These are phyloP conservation scores for Cladorrhinum samala DNA, from an alignment of 495 filamentous ascomycete species.

Conservation along the genomic window DNA sequence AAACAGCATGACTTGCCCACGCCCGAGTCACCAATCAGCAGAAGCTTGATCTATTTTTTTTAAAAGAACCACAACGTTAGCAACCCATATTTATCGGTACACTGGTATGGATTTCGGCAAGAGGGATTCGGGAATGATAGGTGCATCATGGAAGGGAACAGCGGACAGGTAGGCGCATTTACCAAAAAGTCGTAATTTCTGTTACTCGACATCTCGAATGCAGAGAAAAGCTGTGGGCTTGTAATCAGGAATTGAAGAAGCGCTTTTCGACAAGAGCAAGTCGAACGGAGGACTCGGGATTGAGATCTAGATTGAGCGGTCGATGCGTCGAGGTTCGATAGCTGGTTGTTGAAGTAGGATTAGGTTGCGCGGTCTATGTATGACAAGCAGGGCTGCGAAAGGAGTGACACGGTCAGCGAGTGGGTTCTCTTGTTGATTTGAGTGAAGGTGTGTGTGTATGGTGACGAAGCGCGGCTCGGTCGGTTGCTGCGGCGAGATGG, in stretches of 20 bases:
- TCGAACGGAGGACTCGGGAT: not conserved
- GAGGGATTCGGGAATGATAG: too few species aligned
- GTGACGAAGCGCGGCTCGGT: not conserved
- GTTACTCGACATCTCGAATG: conserved; percentile 77
- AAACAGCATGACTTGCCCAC: conserved; percentile 99
- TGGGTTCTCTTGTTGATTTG: not conserved
- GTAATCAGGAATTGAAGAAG: not conserved
- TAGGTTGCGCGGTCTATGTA: not conserved
- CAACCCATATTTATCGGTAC: not conserved
- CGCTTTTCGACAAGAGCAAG: too few species aligned
- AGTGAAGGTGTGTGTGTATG: not conserved
- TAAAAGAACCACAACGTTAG: too few species aligned
- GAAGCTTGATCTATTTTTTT: conserved; percentile 78
- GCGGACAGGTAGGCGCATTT: conserved; percentile 36
- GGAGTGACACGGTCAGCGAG: conserved; percentile 4
- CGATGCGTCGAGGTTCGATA: not conserved
- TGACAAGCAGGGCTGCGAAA: conserved; percentile 2
- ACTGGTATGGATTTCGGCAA: too few species aligned
- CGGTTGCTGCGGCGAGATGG: not conserved
- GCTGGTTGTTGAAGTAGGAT: not conserved
- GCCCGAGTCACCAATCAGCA: conserved; percentile 96
- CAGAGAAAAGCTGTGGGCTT: conserved; percentile 4
- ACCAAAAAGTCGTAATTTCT: conserved; percentile 98
- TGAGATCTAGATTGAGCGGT: not conserved
- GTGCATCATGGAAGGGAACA: too few species aligned